Conservation (phyloP, 805 yeast species). For the Wickerhamiella azymoides region DNA sequence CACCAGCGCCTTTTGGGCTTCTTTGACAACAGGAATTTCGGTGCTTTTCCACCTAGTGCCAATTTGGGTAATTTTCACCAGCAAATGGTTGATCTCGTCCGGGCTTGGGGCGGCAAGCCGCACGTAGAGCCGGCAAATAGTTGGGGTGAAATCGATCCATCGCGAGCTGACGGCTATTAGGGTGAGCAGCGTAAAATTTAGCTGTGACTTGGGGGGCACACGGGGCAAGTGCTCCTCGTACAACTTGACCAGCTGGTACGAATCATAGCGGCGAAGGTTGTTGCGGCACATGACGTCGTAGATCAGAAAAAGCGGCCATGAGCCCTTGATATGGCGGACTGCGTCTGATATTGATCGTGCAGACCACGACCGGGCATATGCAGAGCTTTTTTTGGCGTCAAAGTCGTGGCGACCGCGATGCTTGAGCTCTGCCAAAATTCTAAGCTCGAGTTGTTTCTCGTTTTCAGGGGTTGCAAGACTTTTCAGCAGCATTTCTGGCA, state of each 20-base stretch:
- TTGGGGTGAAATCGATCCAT: slow-evolving; percentile 19
- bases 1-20: slow-evolving; percentile 20
- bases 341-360: slow-evolving; percentile 15
- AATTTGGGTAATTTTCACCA: slow-evolving; percentile 21
- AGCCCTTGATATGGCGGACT: slow-evolving; percentile 12
- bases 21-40: slow-evolving; percentile 14
- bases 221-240: slow-evolving; percentile 13
- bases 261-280: slow-evolving; percentile 16
- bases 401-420: background rate
- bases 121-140: slow-evolving; percentile 18
- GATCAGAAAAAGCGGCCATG: slow-evolving; percentile 22
- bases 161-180: slow-evolving; percentile 14
- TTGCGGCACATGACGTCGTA: slow-evolving; percentile 19
- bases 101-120: slow-evolving; percentile 5
- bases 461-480: background rate
- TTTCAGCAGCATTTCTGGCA: background rate
- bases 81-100: slow-evolving; percentile 17
- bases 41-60: slow-evolving; percentile 18
- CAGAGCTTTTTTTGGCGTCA: too few relatives aligned
- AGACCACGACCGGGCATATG: slow-evolving; percentile 6
- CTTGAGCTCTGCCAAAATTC: background rate
- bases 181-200: slow-evolving; percentile 16
- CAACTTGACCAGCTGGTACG: slow-evolving; percentile 16
- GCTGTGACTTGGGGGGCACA: slow-evolving; percentile 10
- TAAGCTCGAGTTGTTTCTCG: background rate